Evolutionary conservation across 2,329 filamentous ascomycete species (phyloP), one percentile per base, ranked within the genome.

Genomic region (Colletotrichum paranaense): DNA sequence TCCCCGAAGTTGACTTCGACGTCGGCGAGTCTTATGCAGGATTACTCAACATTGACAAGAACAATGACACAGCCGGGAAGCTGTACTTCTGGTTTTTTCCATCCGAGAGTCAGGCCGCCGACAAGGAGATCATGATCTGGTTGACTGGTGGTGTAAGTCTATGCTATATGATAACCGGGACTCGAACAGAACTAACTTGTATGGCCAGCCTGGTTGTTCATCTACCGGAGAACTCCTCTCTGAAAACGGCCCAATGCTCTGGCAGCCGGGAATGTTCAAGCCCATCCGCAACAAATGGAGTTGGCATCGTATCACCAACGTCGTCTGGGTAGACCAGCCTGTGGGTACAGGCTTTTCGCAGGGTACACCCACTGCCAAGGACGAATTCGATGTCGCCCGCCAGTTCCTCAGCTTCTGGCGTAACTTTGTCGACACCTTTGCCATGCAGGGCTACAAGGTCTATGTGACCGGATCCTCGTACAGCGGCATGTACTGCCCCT

Each of bases 351-450:
- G 93, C 16, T 95, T 93, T 80, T 89, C 91, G 0, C 87, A 89
- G 42, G 93, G 93, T 16, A 88, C 83, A 0, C 86, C 90, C 4
- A 93, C 88, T 0, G 92, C 92, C 11, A 90, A 85, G 4, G 89
- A 88, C 76, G 91, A 94, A 76, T 88, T 90, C 35, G 92, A 95
- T 75, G 86, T 93, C 1, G 92, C 92, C 0, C 81, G 84, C n/a
- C 89, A 95, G 76, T 95, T 96, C 80, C 85, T 93, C 19, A 92
- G 92, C 62, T 97, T 95, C 83, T 95, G 91, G 87, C 92, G 92
- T 83, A 94, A 94, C 83, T 95, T 95, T 77, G 83, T 94, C 71
- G 86, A 93, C 42, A 91, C 91, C 0, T 95, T 95, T 76, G 85
- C 82, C n/a, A 85, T 94, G 77, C 87, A 93, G 24, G 88, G 88